These are phyloP conservation scores for Sporothrix sp. DNA, from an alignment of 2,329 filamentous ascomycete genomes.

Conservation along the genomic window DNA sequence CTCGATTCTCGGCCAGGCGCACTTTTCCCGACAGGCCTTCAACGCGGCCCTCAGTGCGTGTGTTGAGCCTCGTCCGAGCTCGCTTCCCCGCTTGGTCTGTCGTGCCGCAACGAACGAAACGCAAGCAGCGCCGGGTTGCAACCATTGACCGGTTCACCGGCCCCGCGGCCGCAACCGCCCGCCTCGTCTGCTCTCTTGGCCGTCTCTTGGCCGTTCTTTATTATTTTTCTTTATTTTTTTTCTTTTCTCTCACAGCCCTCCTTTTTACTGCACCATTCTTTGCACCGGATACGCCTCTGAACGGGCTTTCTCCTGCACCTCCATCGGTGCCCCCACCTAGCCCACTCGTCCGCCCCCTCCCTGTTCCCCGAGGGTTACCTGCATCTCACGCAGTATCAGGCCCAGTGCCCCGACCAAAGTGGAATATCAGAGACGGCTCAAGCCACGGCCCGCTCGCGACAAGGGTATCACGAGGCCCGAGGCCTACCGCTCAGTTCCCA, in stretches of 20 bases:
- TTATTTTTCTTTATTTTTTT: not conserved
- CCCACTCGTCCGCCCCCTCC: not conserved
- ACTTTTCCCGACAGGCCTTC: too few species aligned
- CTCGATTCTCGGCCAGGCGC: too few species aligned
- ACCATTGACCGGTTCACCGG: too few species aligned
- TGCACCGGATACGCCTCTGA: not conserved
- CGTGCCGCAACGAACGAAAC: too few species aligned
- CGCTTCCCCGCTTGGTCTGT: too few species aligned
- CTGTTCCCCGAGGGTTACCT: not conserved
- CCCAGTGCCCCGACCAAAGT: not conserved
- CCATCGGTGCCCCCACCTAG: not conserved
- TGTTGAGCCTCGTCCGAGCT: too few species aligned
- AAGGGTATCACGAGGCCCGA: constrained; percentile 8
- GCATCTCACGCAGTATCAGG: not conserved
- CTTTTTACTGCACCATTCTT: not conserved
- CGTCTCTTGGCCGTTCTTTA: too few species aligned
- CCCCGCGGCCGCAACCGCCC: too few species aligned
- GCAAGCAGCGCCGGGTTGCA: too few species aligned
- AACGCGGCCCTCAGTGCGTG: too few species aligned
- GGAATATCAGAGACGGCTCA: constrained; percentile 7
- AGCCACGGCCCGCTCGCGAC: constrained; percentile 1
- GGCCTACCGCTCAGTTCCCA: too few species aligned
- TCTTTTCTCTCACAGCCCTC: not conserved
- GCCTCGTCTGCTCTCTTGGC: too few species aligned
- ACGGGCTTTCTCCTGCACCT: not conserved